phyloP scores from a whole-genome alignment of 2,329 filamentous ascomycete genomes.

The Chaetomium strumarium region DNA sequence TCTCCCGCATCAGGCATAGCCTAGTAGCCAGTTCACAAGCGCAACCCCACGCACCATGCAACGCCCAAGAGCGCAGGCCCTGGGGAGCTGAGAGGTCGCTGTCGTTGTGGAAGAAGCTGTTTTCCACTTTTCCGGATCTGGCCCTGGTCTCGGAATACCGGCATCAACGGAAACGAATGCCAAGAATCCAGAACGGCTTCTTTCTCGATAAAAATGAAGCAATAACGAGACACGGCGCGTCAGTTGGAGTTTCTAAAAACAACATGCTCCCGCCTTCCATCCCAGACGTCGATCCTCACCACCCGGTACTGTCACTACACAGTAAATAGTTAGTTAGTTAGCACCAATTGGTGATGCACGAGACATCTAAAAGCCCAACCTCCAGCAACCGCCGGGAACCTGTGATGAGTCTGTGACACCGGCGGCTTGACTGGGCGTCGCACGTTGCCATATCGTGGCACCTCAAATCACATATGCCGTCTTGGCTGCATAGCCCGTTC shows the following conservation, averaged over 20 bases:
- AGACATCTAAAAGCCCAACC: no score
- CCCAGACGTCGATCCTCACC: no score
- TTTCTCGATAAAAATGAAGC: no score
- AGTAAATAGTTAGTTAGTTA: no score
- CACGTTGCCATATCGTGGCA: not conserved
- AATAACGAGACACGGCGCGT: no score
- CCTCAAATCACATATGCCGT: not conserved
- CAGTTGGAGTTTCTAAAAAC: no score
- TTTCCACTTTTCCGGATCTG: conserved; percentile 2
- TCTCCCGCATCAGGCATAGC: conserved; percentile 5
- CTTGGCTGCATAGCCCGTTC: conserved; percentile 5
- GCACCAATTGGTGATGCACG: no score
- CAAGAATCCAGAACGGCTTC: not conserved
- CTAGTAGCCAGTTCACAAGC: conserved; percentile 1
- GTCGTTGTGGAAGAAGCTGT: not conserved
- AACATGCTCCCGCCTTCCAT: no score
- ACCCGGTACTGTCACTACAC: no score
- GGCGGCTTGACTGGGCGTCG: not conserved
- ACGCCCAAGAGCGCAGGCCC: not conserved
- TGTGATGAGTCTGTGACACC: not conserved
- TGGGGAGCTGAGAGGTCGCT: conserved; percentile 3
- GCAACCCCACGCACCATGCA: not conserved
- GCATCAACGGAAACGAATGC: not conserved
- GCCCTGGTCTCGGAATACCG: not conserved
- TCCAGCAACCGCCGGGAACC: no score